Evolutionary conservation across 352 stramenopile species (phyloP).

Genomic region (Globisporangium rhizosaccharum): DNA sequence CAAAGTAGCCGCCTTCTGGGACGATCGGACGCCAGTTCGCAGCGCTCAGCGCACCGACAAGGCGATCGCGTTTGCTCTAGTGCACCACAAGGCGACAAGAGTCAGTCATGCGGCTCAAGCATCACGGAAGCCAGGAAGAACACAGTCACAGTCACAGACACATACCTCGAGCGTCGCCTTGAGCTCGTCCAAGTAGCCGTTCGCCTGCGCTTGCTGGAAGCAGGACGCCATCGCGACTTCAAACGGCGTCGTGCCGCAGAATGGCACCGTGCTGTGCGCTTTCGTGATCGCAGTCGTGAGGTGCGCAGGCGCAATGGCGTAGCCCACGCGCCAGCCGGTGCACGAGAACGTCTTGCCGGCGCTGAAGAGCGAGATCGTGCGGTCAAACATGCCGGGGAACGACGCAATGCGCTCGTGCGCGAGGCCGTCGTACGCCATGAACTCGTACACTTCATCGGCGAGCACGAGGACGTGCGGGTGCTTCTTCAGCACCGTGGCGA

Average conservation of each 20-base stretch:
- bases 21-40: constrained; percentile 89
- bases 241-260: constrained; percentile 93
- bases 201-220: constrained; percentile 85
- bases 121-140: not conserved
- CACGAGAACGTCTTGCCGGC: constrained; percentile 92
- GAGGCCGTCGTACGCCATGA: constrained; percentile 90
- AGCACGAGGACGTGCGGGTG: constrained; percentile 92
- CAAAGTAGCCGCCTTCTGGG: constrained; percentile 94
- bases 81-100: not conserved
- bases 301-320: constrained; percentile 59
- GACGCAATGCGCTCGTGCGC: constrained; percentile 63
- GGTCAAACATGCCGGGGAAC: constrained; percentile 81
- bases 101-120: not conserved
- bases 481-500: constrained; percentile 79
- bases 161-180: constrained; percentile 46
- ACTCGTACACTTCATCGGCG: constrained; percentile 99
- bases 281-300: constrained; percentile 62
- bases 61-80: constrained; percentile 66
- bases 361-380: constrained; percentile 91
- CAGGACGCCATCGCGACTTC: constrained; percentile 90
- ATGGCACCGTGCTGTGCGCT: constrained; percentile 84
- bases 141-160: not conserved
- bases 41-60: constrained; percentile 75
- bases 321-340: constrained; percentile 91
- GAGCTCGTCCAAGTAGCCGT: constrained; percentile 80